Evolutionary conservation across 306 rosid species (phyloP), one percentile per base, ranked within the genome.

Genomic region (Quercus alba): DNA sequence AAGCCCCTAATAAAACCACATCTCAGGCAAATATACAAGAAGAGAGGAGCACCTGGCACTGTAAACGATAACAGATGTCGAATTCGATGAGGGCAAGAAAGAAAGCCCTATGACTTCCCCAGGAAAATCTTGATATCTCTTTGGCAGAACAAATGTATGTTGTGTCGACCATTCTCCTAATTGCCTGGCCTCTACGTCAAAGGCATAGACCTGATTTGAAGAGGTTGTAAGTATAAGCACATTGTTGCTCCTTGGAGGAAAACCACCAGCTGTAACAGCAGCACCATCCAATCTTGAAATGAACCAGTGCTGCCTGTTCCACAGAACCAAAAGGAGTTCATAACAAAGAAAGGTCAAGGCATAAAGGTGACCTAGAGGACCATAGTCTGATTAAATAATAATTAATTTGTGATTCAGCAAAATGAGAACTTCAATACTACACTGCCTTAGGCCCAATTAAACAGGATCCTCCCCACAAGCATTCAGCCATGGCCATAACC

Each of bases 71-170:
- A 87, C 97, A 3, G 93, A 81, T 14, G 95, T 81, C 30, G 94
- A 87, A 64, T 83, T 83, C 73, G 93, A 59, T 0, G 91, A 88
- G 68, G 95, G 94, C 31, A 96, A 88, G 82, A 96, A 96, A 38
- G 98, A 96, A 52, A 96, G 92, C 79, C 99, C 98, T 14, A 93
- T 90, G 64, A 96, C 98, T 86, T 93, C 99, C 59, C 99, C 99
- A 4, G 99, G 99, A 89, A 96, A 96, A 74, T 96, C 98, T 72
- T 89, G 99, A 74, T 78, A 93, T 85, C 93, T 91, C 85, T 70
- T 86, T 4, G 99, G 99, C 8, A 96, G 97, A 82, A 85, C 84
- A 88, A 76, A 82, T 15, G 94, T 80, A 51, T 93, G 82, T 70
- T 85, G 85, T 81, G 74, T 85, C 3, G 99, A 96, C 99, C 99